Evolutionary conservation across 1,284 basidiomycete genomes (phyloP), one percentile per base, ranked within the genome.

Genomic region (Moesziomyces aphidis): DNA sequence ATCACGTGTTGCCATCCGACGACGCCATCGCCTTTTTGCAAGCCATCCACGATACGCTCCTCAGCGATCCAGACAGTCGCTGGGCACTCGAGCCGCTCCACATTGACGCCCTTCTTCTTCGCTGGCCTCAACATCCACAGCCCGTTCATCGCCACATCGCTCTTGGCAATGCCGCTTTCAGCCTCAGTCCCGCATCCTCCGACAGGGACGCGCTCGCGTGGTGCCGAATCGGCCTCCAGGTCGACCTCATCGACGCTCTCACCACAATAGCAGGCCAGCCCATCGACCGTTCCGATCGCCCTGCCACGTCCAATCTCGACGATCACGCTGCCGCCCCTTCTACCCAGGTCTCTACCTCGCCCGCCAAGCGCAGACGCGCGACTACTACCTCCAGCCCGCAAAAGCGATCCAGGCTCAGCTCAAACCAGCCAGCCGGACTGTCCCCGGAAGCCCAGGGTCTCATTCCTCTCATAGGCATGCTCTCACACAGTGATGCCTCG

Each of bases 41-140:
- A 21, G 42, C 31, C 21, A 43, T 56, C 22, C 44, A 70, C 42
- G 50, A 70, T 1, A 24, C 54, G 43, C 53, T 70, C 21, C 54
- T 70, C 15, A 46, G 50, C 26, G 67, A 70, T 39, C 61, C 61
- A 19, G 61, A 70, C 26, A 61, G 56, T 23, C 61, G 67, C 17
- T 64, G 67, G 67, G 67, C 61, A 1, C 58, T 70, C 45, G 67
- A 70, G 21, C 61, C 61, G 0, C 13, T 70, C 49, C 50, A 36
- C 19, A 21, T 70, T 24, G 67, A 70, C 23, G 53, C 61, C 3
- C 50, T 64, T 10, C 36, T 57, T 11, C 64, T 70, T 34, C 46
- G 28, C 17, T 64, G 55, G 53, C 61, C 57, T 4, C 28, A 47
- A 15, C 48, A 39, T 4, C 11, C 31, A 2, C 31, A 34, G 10